Percentiles rank a stretch among this genome's conserved stretches.
Evolutionary conservation across 805 yeast species (phyloP).

Genomic region (Nakazawaea laoshanensis): DNA sequence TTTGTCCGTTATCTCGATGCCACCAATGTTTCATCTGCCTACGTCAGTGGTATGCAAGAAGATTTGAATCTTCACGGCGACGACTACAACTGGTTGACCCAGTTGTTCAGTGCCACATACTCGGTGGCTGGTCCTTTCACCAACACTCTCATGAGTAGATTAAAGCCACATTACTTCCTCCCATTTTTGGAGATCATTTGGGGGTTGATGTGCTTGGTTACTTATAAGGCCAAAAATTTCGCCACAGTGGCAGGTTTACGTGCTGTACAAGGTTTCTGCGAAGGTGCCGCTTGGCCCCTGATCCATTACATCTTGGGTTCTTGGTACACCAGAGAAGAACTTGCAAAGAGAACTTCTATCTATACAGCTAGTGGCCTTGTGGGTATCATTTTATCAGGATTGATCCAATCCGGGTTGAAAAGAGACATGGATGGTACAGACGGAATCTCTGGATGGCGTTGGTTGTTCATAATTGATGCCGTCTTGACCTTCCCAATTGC

Average conservation of each 20-base stretch:
- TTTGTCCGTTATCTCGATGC: conserved; percentile 65
- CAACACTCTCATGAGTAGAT: conserved; percentile 45
- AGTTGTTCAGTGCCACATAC: conserved; percentile 50
- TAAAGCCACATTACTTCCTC: conserved; percentile 44
- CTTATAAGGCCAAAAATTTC: conserved; percentile 40
- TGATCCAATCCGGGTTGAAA: conserved; percentile 34
- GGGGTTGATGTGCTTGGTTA: conserved; percentile 56
- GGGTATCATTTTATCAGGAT: conserved; percentile 49
- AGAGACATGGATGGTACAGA: conserved; percentile 29
- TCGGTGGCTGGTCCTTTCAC: conserved; percentile 57
- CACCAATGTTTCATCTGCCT: conserved; percentile 55
- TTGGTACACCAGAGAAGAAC: conserved; percentile 49
- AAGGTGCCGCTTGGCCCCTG: conserved; percentile 58
- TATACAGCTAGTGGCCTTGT: conserved; percentile 58
- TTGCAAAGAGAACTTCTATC: conserved; percentile 52
- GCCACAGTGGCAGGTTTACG: conserved; percentile 51
- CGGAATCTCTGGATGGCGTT: conserved; percentile 43
- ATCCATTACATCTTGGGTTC: conserved; percentile 51
- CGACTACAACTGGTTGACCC: conserved; percentile 44
- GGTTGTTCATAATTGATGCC: conserved; percentile 49
- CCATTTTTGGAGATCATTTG: conserved; percentile 56
- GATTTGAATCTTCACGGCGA: conserved; percentile 51
- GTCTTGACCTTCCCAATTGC: conserved; percentile 30
- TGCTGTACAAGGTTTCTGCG: conserved; percentile 62
- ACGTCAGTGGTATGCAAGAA: conserved; percentile 54